These are phyloP conservation scores for Ceratopteris richardii DNA, from an alignment of 75 land plant genomes.

Conservation along the genomic window DNA sequence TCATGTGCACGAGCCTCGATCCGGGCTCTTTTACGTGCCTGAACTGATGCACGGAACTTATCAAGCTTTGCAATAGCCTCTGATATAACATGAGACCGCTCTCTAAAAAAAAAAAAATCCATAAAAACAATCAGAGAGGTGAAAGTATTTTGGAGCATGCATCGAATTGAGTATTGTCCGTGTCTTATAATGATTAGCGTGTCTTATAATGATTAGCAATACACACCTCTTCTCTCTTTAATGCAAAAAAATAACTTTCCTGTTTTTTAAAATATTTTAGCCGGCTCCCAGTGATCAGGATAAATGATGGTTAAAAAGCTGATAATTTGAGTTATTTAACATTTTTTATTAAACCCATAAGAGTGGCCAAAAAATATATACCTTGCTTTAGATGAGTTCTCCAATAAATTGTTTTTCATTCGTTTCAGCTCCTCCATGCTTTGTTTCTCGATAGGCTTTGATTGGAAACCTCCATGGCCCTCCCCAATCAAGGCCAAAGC, in stretches of 20 bases:
- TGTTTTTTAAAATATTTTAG: no score
- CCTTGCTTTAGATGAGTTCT: slow-evolving; percentile 47
- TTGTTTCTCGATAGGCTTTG: slow-evolving; percentile 42
- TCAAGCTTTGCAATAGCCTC: slow-evolving; percentile 51
- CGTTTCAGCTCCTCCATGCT: slow-evolving; percentile 58
- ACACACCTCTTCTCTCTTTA: neutral
- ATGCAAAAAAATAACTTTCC: no score
- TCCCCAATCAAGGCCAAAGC: slow-evolving; percentile 31
- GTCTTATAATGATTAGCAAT: neutral
- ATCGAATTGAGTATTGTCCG: no score
- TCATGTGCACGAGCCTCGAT: slow-evolving; percentile 35
- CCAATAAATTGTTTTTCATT: slow-evolving; percentile 37
- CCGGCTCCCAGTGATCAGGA: neutral
- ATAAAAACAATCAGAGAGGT: neutral
- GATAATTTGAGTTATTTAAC: neutral
- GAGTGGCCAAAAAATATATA: slow-evolving; percentile 6
- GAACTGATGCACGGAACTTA: slow-evolving; percentile 21
- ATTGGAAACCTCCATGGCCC: slow-evolving; percentile 37
- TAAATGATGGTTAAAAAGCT: neutral
- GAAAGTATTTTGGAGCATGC: neutral
- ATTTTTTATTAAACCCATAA: neutral
- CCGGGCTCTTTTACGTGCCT: slow-evolving; percentile 41
- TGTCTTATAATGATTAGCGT: neutral
- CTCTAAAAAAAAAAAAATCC: slow-evolving; percentile 10
- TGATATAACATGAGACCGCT: slow-evolving; percentile 25